Evolutionary conservation across 495 filamentous ascomycete genomes (phyloP).

Genomic region (Tuber melanosporum): DNA sequence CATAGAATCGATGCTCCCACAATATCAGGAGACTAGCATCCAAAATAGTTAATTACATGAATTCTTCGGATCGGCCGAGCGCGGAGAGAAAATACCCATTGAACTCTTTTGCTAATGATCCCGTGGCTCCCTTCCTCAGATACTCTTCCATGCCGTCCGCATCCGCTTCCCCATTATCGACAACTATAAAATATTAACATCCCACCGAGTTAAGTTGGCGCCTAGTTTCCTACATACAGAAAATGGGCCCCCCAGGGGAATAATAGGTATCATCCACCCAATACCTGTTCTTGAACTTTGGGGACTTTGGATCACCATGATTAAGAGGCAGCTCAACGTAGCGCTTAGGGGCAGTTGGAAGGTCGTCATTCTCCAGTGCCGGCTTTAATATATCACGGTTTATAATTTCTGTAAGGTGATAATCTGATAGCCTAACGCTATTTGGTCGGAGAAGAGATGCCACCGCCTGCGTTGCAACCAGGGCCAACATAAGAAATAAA

Average conservation of each 20-base stretch:
- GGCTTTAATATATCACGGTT: not conserved
- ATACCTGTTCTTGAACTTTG: conserved; percentile 52
- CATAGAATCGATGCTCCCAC: conserved; percentile 40
- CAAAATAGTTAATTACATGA: not conserved
- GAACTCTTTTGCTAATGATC: conserved; percentile 21
- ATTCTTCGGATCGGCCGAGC: not conserved
- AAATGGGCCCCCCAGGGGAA: conserved; percentile 50
- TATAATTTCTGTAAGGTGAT: not conserved
- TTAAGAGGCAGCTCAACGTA: conserved; percentile 24
- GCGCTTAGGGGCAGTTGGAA: not conserved
- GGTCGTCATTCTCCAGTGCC: not conserved
- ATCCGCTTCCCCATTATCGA: conserved; percentile 28
- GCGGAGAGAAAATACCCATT: conserved; percentile 15
- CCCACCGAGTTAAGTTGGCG: not conserved
- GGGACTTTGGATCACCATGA: conserved; percentile 34
- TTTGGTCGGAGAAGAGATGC: not conserved
- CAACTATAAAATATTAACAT: conserved; percentile 18
- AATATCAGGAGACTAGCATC: conserved; percentile 23
- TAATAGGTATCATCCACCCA: conserved; percentile 52
- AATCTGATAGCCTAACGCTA: not conserved
- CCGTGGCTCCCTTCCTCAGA: conserved; percentile 18
- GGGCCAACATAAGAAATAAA: not conserved
- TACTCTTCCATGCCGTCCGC: conserved; percentile 23
- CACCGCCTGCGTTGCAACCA: not conserved
- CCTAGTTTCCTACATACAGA: conserved; percentile 37